Evolutionary conservation across 2,329 filamentous ascomycete species (phyloP).

Genomic region (Proliferodiscus dingleyae): DNA sequence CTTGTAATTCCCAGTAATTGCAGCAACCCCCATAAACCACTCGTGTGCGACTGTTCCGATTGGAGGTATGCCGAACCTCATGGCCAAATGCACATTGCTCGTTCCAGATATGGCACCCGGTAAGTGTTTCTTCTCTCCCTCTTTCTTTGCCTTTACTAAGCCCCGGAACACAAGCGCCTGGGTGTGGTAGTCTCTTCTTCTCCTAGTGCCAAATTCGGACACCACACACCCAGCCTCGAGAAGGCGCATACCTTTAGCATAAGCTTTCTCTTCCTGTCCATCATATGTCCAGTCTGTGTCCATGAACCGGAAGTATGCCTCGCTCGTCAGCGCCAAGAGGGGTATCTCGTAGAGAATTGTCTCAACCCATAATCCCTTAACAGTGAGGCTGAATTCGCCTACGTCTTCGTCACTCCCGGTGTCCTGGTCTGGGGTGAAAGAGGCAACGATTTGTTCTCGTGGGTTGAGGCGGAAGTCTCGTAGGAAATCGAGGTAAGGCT

Average conservation of each 20-base stretch:
- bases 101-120: slow-evolving; percentile 77
- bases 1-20: slow-evolving; percentile 80
- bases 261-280: slow-evolving; percentile 80
- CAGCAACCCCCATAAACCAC: slow-evolving; percentile 99
- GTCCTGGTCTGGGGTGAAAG: slow-evolving; percentile 46
- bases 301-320: slow-evolving; percentile 96
- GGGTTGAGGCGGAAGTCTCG: slow-evolving; percentile 77
- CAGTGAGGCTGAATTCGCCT: slow-evolving; percentile 71
- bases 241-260: slow-evolving; percentile 71
- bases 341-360: slow-evolving; percentile 98
- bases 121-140: slow-evolving; percentile 59
- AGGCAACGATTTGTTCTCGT: slow-evolving; percentile 69
- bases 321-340: slow-evolving; percentile 82
- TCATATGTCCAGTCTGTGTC: slow-evolving; percentile 89
- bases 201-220: slow-evolving; percentile 88
- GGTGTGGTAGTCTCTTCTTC: slow-evolving; percentile 89
- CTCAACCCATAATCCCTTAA: slow-evolving; percentile 83
- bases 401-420: slow-evolving; percentile 59
- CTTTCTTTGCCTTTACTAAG: slow-evolving; percentile 71
- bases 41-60: slow-evolving; percentile 93
- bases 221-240: slow-evolving; percentile 80
- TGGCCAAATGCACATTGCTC: slow-evolving; percentile 95
- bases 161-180: slow-evolving; percentile 89
- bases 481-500: slow-evolving; percentile 76
- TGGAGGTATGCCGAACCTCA: slow-evolving; percentile 80